Evolutionary conservation across 2,329 filamentous ascomycete genomes (phyloP), one percentile per base, ranked within the genome.

Genomic region (Fusarium chaquense): DNA sequence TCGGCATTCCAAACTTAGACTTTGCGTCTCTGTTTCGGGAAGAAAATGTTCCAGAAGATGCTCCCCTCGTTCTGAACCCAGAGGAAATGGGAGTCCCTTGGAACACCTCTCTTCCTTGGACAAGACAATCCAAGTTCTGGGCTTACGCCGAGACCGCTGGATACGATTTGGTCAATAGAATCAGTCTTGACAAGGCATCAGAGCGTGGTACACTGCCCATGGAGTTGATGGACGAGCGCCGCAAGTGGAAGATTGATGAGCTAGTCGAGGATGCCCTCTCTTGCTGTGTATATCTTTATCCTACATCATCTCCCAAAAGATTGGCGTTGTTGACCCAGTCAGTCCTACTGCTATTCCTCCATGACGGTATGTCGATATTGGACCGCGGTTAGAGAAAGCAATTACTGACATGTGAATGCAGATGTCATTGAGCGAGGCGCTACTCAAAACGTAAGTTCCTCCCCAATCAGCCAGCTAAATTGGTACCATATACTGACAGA

Each of bases 381-480:
- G 4, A 10, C 3, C 28, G 8, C 3, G 2, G 4, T 3, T 1
- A 12, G 2, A n/a, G 6, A 15, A 15, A 6, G 4, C 0, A 24
- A 35, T 1, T 22, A 7, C 40, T 65, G 6, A 65, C n/a, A 13
- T 13, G 3, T 1, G 6, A 22, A 28, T 38, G 16, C n/a, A 65
- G 59, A 66, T 26, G 63, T 66, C 20, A 66, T 66, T 9, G 63
- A 66, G 12, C 55, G 63, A 9, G 49, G 63, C 7, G 62, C 46
- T 26, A 66, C 62, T 12, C 55, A 66, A 38, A 33, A 66, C 22
- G 61, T 57, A 41, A n/a, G 58, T 16, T 6, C 6, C 28, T 3
- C 13, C 4, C 9, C n/a, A 4, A 3, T 6, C 1, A 15, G 5
- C 18, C 13, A 16, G 12, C 20, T 1, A 16, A 16, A 3, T 11